These are phyloP conservation scores for Aegilops longissima DNA, from an alignment of 176 grass and related monocot genomes.

Conservation along the genomic window DNA sequence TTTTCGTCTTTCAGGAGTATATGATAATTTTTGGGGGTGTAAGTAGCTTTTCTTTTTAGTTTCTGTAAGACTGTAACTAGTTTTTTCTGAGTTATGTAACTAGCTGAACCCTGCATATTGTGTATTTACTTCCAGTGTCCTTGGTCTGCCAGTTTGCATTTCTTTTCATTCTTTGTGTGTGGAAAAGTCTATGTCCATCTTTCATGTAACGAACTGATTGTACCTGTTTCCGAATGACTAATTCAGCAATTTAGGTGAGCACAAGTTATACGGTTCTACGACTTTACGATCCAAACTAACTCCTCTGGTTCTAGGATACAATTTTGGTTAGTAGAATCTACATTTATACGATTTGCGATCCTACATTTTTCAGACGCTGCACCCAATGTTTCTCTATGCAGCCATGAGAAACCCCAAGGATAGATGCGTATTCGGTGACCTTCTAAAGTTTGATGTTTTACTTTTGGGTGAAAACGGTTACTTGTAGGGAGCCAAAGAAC, in stretches of 20 bases:
- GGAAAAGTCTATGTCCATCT: neutral
- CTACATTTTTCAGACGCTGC: no score
- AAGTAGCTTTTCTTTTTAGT: neutral
- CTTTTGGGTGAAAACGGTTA: no score
- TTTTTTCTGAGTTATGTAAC: neutral
- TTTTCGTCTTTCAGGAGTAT: constrained; percentile 3
- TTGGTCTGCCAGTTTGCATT: constrained; percentile 12
- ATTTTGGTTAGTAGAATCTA: no score
- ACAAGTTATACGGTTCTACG: no score
- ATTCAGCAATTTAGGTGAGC: neutral
- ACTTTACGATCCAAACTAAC: no score
- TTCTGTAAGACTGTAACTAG: neutral
- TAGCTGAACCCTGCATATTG: constrained; percentile 10
- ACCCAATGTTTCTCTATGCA: no score
- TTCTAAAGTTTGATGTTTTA: no score
- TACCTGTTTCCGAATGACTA: neutral
- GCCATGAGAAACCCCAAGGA: no score
- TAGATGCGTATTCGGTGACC: no score
- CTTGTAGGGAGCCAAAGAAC: no score
- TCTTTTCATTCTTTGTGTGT: neutral
- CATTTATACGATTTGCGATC: no score
- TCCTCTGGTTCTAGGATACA: no score
- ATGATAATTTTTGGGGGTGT: constrained; percentile 26
- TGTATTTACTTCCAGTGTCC: neutral
- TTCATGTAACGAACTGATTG: neutral